phyloP scores from a whole-genome alignment of 805 yeast species.

The Candida dajiaensis region DNA sequence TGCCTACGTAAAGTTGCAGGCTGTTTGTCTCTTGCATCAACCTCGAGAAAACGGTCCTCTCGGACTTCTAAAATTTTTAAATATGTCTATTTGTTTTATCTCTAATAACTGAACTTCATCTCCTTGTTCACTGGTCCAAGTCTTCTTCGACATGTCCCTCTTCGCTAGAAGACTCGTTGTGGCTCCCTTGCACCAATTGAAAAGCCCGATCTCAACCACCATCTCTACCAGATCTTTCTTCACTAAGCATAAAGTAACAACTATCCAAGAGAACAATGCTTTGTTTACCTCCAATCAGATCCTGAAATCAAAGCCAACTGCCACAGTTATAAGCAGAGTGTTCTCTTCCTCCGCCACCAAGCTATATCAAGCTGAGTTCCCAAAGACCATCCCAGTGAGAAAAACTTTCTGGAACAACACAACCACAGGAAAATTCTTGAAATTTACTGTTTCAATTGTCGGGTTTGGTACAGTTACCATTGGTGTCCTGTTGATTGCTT shows the following conservation, averaged over 20 bases:
- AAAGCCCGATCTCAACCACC: neutral
- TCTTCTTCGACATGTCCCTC: neutral
- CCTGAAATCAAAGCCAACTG: neutral
- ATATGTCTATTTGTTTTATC: neutral
- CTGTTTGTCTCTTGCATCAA: neutral
- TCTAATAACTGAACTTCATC: neutral
- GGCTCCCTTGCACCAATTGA: neutral
- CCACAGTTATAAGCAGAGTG: neutral
- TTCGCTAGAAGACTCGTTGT: neutral
- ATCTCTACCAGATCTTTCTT: neutral
- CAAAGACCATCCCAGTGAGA: slow-evolving; percentile 19
- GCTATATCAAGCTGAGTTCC: slow-evolving; percentile 6
- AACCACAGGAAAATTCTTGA: slow-evolving; percentile 28
- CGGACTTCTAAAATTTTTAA: neutral
- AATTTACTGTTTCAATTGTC: slow-evolving; percentile 29
- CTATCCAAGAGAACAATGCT: neutral
- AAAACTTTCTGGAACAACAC: slow-evolving; percentile 22
- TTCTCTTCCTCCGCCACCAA: slow-evolving; percentile 4
- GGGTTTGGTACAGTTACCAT: slow-evolving; percentile 41
- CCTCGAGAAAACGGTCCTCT: neutral
- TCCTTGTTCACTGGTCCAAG: neutral
- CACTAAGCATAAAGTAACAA: neutral
- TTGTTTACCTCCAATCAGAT: neutral
- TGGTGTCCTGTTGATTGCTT: slow-evolving; percentile 35
- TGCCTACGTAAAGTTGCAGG: neutral